Evolutionary conservation across 1,284 basidiomycete species (phyloP), one percentile per base, ranked within the genome.

Genomic region (Trichosporon coremiiforme): DNA sequence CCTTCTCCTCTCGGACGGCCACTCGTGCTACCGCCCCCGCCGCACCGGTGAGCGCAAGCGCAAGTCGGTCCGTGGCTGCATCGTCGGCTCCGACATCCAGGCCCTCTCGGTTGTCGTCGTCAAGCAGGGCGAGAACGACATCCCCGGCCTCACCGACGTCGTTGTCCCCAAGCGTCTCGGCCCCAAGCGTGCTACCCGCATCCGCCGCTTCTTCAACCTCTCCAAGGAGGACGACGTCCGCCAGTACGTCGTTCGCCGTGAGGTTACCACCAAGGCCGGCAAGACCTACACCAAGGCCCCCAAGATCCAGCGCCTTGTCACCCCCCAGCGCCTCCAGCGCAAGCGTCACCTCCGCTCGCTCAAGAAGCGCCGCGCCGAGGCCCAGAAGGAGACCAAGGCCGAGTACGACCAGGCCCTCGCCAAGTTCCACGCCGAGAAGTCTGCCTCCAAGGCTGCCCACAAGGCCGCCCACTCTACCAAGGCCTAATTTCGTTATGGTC

Each of bases 61-160:
- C 88, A 98, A 98, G 87, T 97, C 94, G 78, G 94, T 99, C 75
- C 93, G 95, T 74, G 96, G 96, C 68, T 98, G 95, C 89, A 98
- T 96, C 84, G 93, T 98, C 83, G 94, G 91, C 78, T 88, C 94
- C 80, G 96, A 99, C 85, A 98, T 98, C 78, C 92, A 94, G 75
- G 96, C 97, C 75, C 90, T 98, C 78, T 92, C 94, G 73, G 87
- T 96, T 77, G 91, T 96, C 82, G 91, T 98, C 79, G 93, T 98
- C 86, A 98, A 98, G 89, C 94, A 98, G 87, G 96, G 96, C 73
- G 94, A 98, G 75, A 83, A 86, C 74, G 94, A 97, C 66, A 90
- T 98, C 83, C 90, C 94, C 66, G 96, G 94, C 65, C 87, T 99
- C 73, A 98, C 96, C 77, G 95, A 98, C 85, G 89, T 85, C 77